phyloP scores from a whole-genome alignment of 2,329 filamentous ascomycete species.

The Epichloe glyceriae region DNA sequence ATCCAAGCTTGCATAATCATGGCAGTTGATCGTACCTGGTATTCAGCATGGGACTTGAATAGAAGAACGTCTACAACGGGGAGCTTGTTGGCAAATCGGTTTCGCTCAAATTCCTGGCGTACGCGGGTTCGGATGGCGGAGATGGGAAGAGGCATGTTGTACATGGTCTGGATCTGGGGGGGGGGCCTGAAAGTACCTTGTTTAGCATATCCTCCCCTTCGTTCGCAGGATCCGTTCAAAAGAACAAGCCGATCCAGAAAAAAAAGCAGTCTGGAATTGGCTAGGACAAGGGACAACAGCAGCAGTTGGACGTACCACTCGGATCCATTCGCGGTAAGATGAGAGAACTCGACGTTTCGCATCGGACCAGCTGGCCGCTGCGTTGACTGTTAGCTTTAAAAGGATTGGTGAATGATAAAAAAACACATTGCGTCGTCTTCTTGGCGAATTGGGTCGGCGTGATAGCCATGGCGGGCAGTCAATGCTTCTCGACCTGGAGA shows the following conservation, averaged over 20 bases:
- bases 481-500: constrained; percentile 20
- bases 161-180: constrained; percentile 97
- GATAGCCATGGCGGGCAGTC: constrained; percentile 59
- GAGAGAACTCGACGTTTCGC: constrained; percentile 76
- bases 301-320: constrained; percentile 58
- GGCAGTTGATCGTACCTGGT: constrained; percentile 56
- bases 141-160: constrained; percentile 80
- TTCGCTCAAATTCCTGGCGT: constrained; percentile 90
- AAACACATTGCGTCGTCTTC: constrained; percentile 60
- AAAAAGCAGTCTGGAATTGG: background rate
- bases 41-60: constrained; percentile 85
- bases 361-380: constrained; percentile 81
- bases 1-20: background rate
- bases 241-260: background rate
- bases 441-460: constrained; percentile 86
- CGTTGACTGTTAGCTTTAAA: constrained; percentile 22
- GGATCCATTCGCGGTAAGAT: constrained; percentile 90
- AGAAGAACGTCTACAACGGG: constrained; percentile 79
- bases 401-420: background rate
- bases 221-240: too few relatives aligned
- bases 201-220: constrained; percentile 6
- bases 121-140: constrained; percentile 84
- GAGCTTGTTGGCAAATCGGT: constrained; percentile 86
- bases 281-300: background rate
- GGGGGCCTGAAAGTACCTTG: constrained; percentile 51